Conservation (phyloP, 257 asterid species). For the Scutellaria barbata region DNA sequence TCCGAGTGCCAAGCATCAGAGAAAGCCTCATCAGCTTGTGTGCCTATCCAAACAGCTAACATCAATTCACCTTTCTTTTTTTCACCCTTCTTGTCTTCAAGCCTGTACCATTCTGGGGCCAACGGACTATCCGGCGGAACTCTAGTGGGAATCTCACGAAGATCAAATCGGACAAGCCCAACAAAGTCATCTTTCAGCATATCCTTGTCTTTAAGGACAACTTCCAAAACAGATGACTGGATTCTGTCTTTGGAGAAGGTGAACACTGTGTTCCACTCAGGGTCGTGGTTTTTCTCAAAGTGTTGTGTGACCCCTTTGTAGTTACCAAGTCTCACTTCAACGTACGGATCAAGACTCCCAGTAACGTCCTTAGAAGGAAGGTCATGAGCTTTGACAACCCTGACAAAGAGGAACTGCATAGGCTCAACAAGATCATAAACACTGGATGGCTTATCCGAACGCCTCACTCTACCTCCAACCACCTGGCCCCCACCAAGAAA, state of each 20-base stretch:
- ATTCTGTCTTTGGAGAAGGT: slow-evolving; percentile 74
- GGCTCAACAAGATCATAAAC: slow-evolving; percentile 91
- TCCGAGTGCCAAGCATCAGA: slow-evolving; percentile 96
- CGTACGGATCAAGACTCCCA: slow-evolving; percentile 85
- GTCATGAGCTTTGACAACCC: slow-evolving; percentile 80
- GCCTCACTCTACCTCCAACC: slow-evolving; percentile 66
- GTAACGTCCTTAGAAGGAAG: slow-evolving; percentile 75
- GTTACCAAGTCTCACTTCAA: slow-evolving; percentile 88
- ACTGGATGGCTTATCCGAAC: slow-evolving; percentile 56
- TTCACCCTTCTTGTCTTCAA: slow-evolving; percentile 71
- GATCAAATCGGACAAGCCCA: slow-evolving; percentile 66
- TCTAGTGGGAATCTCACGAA: slow-evolving; percentile 75
- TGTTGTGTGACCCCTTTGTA: slow-evolving; percentile 83
- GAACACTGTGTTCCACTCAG: slow-evolving; percentile 89
- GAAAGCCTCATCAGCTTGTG: slow-evolving; percentile 98
- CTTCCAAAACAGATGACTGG: slow-evolving; percentile 76
- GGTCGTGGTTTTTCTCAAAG: slow-evolving; percentile 69
- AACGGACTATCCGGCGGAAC: slow-evolving; percentile 96
- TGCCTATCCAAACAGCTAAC: slow-evolving; percentile 95
- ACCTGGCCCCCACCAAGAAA: slow-evolving; percentile 85
- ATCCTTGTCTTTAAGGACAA: slow-evolving; percentile 73
- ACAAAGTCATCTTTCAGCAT: slow-evolving; percentile 76
- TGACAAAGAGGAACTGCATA: slow-evolving; percentile 87
- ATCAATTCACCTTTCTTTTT: slow-evolving; percentile 76
- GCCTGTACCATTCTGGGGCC: slow-evolving; percentile 94